A percentile compares a stretch with the other conserved stretches of the same genome.
These are phyloP conservation scores for Darksidea phi DNA, from an alignment of 495 filamentous ascomycete genomes.

Conservation along the genomic window DNA sequence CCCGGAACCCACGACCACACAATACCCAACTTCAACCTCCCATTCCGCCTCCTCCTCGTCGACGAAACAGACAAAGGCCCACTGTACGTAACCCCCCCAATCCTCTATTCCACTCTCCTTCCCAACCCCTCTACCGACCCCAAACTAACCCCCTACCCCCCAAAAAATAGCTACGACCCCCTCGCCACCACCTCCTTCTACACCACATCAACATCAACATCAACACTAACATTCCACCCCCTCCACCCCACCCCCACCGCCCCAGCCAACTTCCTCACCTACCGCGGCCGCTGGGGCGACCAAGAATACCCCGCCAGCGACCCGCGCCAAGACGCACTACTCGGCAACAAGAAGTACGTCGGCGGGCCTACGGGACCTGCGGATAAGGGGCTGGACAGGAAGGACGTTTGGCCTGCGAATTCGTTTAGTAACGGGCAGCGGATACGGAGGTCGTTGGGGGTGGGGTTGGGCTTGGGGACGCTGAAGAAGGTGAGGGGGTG, in stretches of 20 bases:
- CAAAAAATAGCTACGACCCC: too few species aligned
- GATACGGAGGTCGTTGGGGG: constrained; percentile 2
- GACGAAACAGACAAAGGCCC: constrained; percentile 30
- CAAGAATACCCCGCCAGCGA: constrained; percentile 51
- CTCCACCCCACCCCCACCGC: constrained; percentile 39
- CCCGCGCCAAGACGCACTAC: constrained; percentile 16
- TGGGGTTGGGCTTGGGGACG: constrained; percentile 3
- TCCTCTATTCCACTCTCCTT: constrained; percentile 44
- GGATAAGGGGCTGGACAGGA: constrained; percentile 32
- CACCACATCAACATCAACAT: too few species aligned
- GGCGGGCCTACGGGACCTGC: constrained; percentile 32
- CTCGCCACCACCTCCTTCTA: too few species aligned
- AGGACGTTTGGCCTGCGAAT: constrained; percentile 31
- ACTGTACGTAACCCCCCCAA: too few species aligned
- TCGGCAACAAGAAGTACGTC: constrained; percentile 25
- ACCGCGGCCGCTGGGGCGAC: constrained; percentile 59
- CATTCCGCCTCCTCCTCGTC: constrained; percentile 21
- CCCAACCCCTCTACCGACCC: background rate
- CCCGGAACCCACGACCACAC: constrained; percentile 44
- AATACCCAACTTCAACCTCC: constrained; percentile 36
- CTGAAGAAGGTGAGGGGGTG: background rate
- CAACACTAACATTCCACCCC: too few species aligned
- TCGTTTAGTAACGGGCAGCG: constrained; percentile 10
- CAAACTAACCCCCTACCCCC: background rate
- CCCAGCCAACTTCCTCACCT: constrained; percentile 54